Evolutionary conservation across 2,329 filamentous ascomycete genomes (phyloP), one percentile per base, ranked within the genome.

Genomic region (Tolypocladium inflatum): DNA sequence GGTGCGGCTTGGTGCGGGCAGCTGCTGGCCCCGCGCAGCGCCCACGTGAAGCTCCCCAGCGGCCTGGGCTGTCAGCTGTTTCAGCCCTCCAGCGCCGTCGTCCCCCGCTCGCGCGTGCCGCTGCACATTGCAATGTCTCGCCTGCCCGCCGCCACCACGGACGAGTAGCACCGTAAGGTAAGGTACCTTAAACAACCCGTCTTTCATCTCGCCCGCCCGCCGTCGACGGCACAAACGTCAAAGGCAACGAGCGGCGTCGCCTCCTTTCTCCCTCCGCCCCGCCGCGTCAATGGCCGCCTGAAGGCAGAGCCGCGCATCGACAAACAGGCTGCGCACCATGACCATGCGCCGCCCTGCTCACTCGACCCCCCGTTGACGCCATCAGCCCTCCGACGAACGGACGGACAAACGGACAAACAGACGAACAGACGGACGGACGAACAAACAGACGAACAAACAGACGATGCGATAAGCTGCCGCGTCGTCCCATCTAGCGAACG

Each of bases 401-500:
- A 35, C n/a, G n/a, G 19, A 51, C 26, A 30, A 5, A 30, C 26
- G 26, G 26, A 5, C 26, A 5, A 30, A 30, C 26, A 30, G 6
- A 30, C 26, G 26, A 3, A 30, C 26, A 3, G 19, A 51, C 9
- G 2, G 19, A 51, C 9, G 2, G 30, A 37, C 38, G 2, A 8
- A 39, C 38, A 15, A 17, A 7, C 37, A 38, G 5, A 39, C 9
- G 10, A 11, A 9, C 48, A 51, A 17, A 11, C 39, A 33, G 13
- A 51, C 42, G 56, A 58, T 58, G 56, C 56, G 52, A 58, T 58
- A 58, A 35, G 30, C 39, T 8, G 21, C n/a, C 30, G 37, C 39
- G 3, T 33, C 56, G 39, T 37, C 51, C n/a, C 41, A 35, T 35
- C 30, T 19, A 51, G 48, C 48, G 2, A 37, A 11, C 48, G 48